Conservation (phyloP, 139 green algal species). For the Chlorella sp. region DNA sequence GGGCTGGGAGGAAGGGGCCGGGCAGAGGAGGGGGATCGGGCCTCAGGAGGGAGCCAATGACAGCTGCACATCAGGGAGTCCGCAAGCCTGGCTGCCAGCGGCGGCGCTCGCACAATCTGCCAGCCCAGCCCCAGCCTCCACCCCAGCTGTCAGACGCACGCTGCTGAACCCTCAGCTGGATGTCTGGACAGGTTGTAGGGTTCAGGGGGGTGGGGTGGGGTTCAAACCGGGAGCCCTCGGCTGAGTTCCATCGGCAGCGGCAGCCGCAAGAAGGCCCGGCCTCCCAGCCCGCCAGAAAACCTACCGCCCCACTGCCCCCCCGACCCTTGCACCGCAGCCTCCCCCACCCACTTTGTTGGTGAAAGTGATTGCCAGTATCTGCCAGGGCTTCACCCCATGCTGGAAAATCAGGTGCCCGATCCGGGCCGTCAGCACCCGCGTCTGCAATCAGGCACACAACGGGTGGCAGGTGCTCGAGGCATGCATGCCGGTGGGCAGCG, state of each 20-base stretch:
- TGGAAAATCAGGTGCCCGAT: conserved; percentile 65
- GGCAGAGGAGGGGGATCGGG: no score
- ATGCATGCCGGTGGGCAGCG: neutral
- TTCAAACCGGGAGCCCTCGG: no score
- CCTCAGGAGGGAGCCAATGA: neutral
- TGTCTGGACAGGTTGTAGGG: no score
- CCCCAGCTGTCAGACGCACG: no score
- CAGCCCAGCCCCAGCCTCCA: no score
- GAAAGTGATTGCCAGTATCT: conserved; percentile 85
- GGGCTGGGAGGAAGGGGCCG: neutral
- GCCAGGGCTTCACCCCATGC: conserved; percentile 45
- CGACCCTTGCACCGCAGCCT: neutral
- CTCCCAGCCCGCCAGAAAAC: no score
- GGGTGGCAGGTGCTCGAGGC: neutral
- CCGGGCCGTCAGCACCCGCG: conserved; percentile 73
- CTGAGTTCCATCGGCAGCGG: no score
- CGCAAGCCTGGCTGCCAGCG: no score
- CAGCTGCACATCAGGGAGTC: neutral
- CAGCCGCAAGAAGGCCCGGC: neutral
- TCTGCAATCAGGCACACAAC: conserved; percentile 38
- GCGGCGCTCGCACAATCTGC: no score
- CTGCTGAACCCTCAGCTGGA: no score
- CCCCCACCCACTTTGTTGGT: conserved; percentile 68
- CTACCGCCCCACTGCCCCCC: neutral
- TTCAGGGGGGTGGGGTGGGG: no score